Conservation (phyloP, 257 asterid species). For the Solanum clarkiae region DNA sequence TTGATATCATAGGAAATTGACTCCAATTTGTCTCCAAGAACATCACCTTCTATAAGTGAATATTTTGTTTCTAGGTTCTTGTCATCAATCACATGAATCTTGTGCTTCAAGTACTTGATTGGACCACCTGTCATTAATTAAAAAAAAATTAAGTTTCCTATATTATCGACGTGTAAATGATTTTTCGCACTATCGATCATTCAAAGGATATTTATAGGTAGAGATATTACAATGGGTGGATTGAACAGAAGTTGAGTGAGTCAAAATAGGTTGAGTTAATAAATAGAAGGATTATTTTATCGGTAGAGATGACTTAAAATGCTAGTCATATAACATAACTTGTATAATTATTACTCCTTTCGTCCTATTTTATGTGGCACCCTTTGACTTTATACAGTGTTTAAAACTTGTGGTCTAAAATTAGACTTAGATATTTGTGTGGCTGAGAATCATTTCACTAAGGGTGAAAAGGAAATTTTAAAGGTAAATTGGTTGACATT, state of each 20-base stretch:
- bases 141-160: background rate
- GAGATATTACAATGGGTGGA: rapidly evolving
- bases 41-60: background rate
- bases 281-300: background rate
- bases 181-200: background rate
- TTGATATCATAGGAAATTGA: slow-evolving; percentile 12
- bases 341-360: background rate
- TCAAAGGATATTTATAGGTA: background rate
- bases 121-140: slow-evolving; percentile 2
- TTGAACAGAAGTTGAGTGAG: too few species aligned
- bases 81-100: slow-evolving; percentile 14
- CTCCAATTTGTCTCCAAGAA: slow-evolving; percentile 8
- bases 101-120: slow-evolving; percentile 18
- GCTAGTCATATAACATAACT: background rate
- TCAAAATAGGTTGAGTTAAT: background rate
- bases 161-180: background rate
- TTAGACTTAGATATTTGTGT: too few species aligned
- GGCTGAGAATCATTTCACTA: too few species aligned
- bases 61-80: background rate
- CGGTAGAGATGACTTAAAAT: background rate
- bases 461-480: too few species aligned
- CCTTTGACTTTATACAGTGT: too few species aligned
- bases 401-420: too few species aligned
- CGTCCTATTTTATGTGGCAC: too few species aligned
- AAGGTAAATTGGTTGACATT: too few species aligned